phyloP scores from a whole-genome alignment of 805 yeast species.

The Candida coquimbonensis region DNA sequence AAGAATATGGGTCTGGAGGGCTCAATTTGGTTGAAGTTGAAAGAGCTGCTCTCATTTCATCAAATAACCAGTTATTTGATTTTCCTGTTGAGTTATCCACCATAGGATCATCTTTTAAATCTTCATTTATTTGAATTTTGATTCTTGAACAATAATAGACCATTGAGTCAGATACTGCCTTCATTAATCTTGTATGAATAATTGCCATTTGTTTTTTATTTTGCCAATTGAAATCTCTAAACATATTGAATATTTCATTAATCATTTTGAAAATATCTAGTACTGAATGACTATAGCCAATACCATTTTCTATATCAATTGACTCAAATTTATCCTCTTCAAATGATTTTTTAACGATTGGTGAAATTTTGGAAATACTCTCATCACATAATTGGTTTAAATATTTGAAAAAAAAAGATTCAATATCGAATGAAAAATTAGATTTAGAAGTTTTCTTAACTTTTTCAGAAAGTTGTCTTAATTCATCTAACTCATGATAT shows the following conservation, averaged over 20 bases:
- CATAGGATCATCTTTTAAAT: slow-evolving; percentile 26
- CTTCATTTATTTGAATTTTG: slow-evolving; percentile 32
- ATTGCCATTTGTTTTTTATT: slow-evolving; percentile 56
- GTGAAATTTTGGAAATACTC: slow-evolving; percentile 38
- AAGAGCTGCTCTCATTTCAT: slow-evolving; percentile 46
- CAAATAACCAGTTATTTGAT: slow-evolving; percentile 36
- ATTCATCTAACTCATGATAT: slow-evolving; percentile 44
- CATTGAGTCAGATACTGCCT: slow-evolving; percentile 56
- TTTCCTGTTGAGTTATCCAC: slow-evolving; percentile 18
- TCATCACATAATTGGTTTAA: slow-evolving; percentile 33
- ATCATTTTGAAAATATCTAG: slow-evolving; percentile 61
- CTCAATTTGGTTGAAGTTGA: slow-evolving; percentile 30
- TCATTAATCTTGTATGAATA: slow-evolving; percentile 52
- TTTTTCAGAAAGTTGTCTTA: slow-evolving; percentile 45
- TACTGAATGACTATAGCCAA: slow-evolving; percentile 51
- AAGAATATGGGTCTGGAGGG: slow-evolving; percentile 48
- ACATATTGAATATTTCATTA: slow-evolving; percentile 47
- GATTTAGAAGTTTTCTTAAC: slow-evolving; percentile 30
- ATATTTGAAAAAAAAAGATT: slow-evolving; percentile 45
- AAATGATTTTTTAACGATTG: slow-evolving; percentile 49
- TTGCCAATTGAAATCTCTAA: slow-evolving; percentile 59
- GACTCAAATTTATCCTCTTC: slow-evolving; percentile 52
- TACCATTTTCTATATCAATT: slow-evolving; percentile 35
- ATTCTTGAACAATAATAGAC: slow-evolving; percentile 39
- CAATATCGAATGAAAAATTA: slow-evolving; percentile 47